phyloP scores from a whole-genome alignment of 129 eudicot species.

The Tanacetum coccineum region DNA sequence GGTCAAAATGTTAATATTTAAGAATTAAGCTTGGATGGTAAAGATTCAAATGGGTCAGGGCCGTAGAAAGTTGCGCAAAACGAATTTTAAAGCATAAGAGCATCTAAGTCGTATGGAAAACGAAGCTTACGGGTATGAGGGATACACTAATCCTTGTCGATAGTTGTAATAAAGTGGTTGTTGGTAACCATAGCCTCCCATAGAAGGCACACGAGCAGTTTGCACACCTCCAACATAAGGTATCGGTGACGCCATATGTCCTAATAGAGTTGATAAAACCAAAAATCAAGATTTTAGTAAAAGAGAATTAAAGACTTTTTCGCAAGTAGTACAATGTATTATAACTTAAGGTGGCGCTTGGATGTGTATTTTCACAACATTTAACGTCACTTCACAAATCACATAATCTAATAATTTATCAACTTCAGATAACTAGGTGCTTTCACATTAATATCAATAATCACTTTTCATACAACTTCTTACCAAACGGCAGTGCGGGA shows the following conservation, averaged over 20 bases:
- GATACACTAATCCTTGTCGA: slow-evolving; percentile 72
- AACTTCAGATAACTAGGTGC: background rate
- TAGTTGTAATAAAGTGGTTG: slow-evolving; percentile 72
- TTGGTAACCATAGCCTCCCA: slow-evolving; percentile 73
- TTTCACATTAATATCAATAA: background rate
- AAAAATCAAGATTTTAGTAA: background rate
- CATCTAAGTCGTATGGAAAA: slow-evolving; percentile 1
- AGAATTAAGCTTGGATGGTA: too few species aligned
- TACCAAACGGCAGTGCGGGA: slow-evolving; percentile 64
- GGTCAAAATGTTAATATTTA: too few species aligned
- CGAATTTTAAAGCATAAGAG: background rate
- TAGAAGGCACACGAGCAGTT: slow-evolving; percentile 58
- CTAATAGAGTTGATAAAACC: slow-evolving; percentile 30
- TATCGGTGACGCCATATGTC: slow-evolving; percentile 63
- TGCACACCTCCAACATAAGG: slow-evolving; percentile 65
- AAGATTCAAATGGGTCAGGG: too few species aligned
- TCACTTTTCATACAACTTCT: slow-evolving; percentile 3
- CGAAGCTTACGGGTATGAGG: slow-evolving; percentile 69
- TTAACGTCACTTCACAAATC: background rate
- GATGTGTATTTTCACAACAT: background rate
- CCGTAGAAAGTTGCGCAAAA: too few species aligned
- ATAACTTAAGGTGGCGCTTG: background rate
- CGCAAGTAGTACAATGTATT: slow-evolving; percentile 5
- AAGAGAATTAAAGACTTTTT: background rate
- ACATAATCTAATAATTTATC: background rate